These are phyloP conservation scores for Aureobasidium sp. DNA, from an alignment of 2,329 filamentous ascomycete species.

Conservation along the genomic window DNA sequence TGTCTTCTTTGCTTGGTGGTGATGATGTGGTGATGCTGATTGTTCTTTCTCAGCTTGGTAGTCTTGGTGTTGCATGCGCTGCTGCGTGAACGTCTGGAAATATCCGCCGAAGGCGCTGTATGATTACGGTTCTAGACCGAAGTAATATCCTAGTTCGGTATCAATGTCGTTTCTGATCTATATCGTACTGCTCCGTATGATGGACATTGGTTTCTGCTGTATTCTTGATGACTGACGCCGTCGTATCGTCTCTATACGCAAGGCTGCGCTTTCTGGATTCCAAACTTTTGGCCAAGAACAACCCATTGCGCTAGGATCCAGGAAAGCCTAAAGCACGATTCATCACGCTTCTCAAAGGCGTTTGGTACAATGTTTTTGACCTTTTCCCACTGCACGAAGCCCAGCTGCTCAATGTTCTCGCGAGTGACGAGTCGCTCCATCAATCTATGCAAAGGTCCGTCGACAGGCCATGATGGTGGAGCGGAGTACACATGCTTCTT, in stretches of 20 bases:
- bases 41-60: background rate
- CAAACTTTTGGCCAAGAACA: background rate
- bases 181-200: too few relatives aligned
- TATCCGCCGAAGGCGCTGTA: too few relatives aligned
- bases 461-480: slow-evolving; percentile 35
- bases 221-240: slow-evolving; percentile 7
- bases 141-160: too few relatives aligned
- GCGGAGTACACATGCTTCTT: slow-evolving; percentile 45
- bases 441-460: slow-evolving; percentile 39
- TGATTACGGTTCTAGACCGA: too few relatives aligned
- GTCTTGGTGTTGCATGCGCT: background rate
- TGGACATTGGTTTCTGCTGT: too few relatives aligned
- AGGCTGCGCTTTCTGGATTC: background rate
- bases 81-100: background rate
- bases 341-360: background rate
- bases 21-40: background rate
- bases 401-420: background rate
- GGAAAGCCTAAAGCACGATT: background rate
- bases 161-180: too few relatives aligned
- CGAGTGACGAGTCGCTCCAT: background rate
- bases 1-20: background rate
- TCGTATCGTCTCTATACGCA: background rate
- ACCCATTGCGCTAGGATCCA: background rate
- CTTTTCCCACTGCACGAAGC: background rate
- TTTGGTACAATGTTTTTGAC: background rate